Conservation (phyloP, 1,139 yeast species). For the Pichia terricola region DNA sequence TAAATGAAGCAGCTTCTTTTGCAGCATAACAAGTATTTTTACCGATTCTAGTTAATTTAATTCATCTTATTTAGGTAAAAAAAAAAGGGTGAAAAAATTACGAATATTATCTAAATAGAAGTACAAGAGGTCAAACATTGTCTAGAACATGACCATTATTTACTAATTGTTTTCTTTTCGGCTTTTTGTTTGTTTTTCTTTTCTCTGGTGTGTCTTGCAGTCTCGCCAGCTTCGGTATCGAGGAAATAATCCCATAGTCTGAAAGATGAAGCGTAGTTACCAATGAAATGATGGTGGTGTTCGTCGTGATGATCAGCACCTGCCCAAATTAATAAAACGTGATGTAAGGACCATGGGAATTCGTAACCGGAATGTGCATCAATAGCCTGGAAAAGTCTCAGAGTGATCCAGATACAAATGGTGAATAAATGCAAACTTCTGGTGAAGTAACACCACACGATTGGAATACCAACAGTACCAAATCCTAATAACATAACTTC, state of each 20-base stretch:
- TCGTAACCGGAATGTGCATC: constrained; percentile 97
- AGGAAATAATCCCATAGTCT: constrained; percentile 87
- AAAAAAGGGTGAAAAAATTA: too few species aligned
- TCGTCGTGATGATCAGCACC: constrained; percentile 98
- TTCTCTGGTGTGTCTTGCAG: constrained; percentile 56
- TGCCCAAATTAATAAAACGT: constrained; percentile 91
- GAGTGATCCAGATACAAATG: constrained; percentile 75
- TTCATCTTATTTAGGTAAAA: too few species aligned
- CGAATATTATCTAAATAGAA: too few species aligned
- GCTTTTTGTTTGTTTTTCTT: constrained; percentile 42
- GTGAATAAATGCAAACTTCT: constrained; percentile 74
- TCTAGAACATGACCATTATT: too few species aligned
- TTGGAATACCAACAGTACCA: constrained; percentile 92
- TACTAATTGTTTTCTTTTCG: constrained; percentile 33
- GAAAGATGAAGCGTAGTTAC: constrained; percentile 88
- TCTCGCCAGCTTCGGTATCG: constrained; percentile 75
- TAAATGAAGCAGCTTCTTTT: too few species aligned
- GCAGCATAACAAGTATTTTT: too few species aligned
- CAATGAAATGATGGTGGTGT: constrained; percentile 89
- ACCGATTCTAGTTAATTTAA: too few species aligned
- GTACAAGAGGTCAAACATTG: too few species aligned
- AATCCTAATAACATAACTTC: constrained; percentile 86
- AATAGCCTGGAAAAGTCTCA: constrained; percentile 86
- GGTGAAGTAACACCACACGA: constrained; percentile 56
- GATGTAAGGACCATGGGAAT: constrained; percentile 91